Base-by-base conservation (phyloP, 1,284 basidiomycete species). In the Rhizoctonia solani region DNA sequence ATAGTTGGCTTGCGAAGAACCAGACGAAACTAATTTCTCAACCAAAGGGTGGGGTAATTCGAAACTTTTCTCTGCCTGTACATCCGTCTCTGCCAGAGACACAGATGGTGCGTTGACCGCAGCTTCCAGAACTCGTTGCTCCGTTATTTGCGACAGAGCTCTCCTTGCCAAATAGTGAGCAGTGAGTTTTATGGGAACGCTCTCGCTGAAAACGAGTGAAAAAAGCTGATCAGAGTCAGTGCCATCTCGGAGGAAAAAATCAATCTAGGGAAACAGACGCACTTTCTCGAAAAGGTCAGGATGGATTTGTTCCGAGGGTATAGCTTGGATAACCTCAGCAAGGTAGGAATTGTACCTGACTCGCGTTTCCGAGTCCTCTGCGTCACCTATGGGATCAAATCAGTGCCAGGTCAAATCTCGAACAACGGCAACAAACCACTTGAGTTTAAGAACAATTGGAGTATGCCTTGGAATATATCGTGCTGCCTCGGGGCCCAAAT, bases 401-500 rank as follows among this genome's bases (percentile, higher is more conserved):
- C 11, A 34, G 11, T 11, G 4, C 11, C 32, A 34, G 4, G 11
- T 11, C 32, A 11, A 11, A 34, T 4, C 32, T 34, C 5, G 6
- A 19, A 39, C 3, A 19, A 25, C 11, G 2, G 19, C 39, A 6
- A 75, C 83, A 67, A 71, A 89, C 89, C 81, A 19, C 83, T 74
- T 34, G 80, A 77, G 3, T 79, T 77, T 4, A 84, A 77, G 21
- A 87, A 83, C 25, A 92, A 72, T 65, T 88, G 81, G 39, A 83
- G 81, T 5, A 94, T 78, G 54, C 86, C 76, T 2, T 79, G 81
- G 50, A 92, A 75, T 13, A 87, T 80, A 0, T 78, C 72, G 19
- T 76, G 75, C 69, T 85, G 81, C 46, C 88, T 82, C 30, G 83
- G 83, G 23, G 84, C 78, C 89, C 93, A 96, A 4, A 80, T 79